Percentiles rank a stretch among this genome's conserved stretches.
Conservation (phyloP, 352 stramenopile genomes). For the Pythium chondricola region DNA sequence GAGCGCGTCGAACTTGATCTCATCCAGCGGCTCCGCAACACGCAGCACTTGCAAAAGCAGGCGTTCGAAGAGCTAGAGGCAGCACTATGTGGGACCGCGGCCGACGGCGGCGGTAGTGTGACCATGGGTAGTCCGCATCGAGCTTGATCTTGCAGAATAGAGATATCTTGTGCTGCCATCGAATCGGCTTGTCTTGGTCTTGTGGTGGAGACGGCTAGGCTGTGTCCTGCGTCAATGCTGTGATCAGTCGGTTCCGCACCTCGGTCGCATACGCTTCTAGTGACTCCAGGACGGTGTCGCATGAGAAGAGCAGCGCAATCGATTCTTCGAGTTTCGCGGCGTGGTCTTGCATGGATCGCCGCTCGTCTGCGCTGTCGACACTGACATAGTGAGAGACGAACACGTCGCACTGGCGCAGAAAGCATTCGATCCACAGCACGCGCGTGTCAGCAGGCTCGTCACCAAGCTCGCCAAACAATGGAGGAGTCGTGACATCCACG, state of each 20-base stretch:
- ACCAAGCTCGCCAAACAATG: conserved; percentile 38
- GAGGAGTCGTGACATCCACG: conserved; percentile 16
- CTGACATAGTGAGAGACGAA: too few relatives aligned
- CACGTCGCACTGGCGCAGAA: conserved; percentile 41
- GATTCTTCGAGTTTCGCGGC: too few relatives aligned
- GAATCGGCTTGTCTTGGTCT: neutral
- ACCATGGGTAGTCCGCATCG: conserved; percentile 18
- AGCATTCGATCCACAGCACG: conserved; percentile 32
- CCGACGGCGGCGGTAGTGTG: conserved; percentile 5
- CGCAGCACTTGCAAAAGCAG: conserved; percentile 80
- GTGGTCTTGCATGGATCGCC: too few relatives aligned
- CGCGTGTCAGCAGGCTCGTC: conserved; percentile 40
- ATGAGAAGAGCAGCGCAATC: too few relatives aligned
- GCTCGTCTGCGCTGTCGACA: too few relatives aligned
- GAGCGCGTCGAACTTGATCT: conserved; percentile 74
- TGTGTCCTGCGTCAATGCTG: neutral
- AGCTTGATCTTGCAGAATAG: conserved; percentile 1
- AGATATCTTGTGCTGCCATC: neutral
- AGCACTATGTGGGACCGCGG: conserved; percentile 38
- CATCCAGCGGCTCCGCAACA: conserved; percentile 77
- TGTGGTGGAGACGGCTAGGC: neutral
- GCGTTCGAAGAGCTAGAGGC: conserved; percentile 81
- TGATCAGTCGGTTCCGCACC: too few relatives aligned
- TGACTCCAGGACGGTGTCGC: too few relatives aligned
- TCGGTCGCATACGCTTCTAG: too few relatives aligned